A percentile compares a stretch with the other conserved stretches of the same genome.
These are phyloP conservation scores for Cryphonectria nitschkei DNA, from an alignment of 2,329 filamentous ascomycete genomes.

Conservation along the genomic window DNA sequence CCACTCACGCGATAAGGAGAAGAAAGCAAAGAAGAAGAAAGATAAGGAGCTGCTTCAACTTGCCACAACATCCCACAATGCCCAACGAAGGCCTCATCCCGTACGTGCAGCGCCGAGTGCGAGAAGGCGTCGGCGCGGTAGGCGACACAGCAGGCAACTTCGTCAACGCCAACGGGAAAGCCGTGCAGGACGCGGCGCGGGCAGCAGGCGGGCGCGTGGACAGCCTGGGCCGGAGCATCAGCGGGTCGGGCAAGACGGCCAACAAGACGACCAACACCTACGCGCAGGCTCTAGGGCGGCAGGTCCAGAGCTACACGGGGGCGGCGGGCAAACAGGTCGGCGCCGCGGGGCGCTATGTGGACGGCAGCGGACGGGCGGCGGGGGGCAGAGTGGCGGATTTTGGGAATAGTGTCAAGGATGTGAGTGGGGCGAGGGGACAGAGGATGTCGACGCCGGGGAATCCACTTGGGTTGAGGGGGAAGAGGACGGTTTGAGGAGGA, in stretches of 20 bases:
- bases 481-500: slow-evolving; percentile 14
- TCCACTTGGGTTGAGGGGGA: slow-evolving; percentile 24
- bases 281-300: slow-evolving; percentile 14
- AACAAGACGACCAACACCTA: slow-evolving; percentile 13
- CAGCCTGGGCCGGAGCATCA: slow-evolving; percentile 22
- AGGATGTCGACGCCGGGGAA: slow-evolving; percentile 27
- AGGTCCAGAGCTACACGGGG: slow-evolving; percentile 18
- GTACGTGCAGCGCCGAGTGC: slow-evolving; percentile 24
- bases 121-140: slow-evolving; percentile 21
- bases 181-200: slow-evolving; percentile 21
- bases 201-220: slow-evolving; percentile 21
- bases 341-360: slow-evolving; percentile 19
- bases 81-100: slow-evolving; percentile 27
- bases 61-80: slow-evolving; percentile 7
- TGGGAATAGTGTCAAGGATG: slow-evolving; percentile 26
- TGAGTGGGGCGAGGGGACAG: slow-evolving; percentile 20
- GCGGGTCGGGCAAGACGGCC: slow-evolving; percentile 26
- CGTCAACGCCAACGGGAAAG: slow-evolving; percentile 26
- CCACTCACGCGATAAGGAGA: background rate
- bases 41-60: too few relatives aligned
- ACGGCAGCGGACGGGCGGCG: slow-evolving; percentile 25
- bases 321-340: slow-evolving; percentile 24
- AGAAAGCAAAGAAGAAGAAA: background rate
- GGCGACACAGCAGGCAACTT: slow-evolving; percentile 28
- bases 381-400: slow-evolving; percentile 23